Conservation (phyloP, 106 monocot genomes). For the Dioscorea dumetorum region DNA sequence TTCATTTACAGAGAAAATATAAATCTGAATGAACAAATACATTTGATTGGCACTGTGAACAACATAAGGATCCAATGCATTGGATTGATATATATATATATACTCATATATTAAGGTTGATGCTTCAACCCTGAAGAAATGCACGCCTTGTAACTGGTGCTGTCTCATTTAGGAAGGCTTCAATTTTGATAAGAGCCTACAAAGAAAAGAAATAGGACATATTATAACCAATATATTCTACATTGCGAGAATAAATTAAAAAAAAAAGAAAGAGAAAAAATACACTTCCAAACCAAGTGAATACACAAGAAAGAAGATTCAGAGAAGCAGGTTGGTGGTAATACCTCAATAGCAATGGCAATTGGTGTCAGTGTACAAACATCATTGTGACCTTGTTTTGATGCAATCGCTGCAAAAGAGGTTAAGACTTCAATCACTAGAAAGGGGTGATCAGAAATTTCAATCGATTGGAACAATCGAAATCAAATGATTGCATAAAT, state of each 20-base stretch:
- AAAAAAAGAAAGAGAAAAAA: not conserved
- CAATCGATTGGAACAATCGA: no score
- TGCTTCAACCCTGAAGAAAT: not conserved
- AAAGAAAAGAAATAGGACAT: not conserved
- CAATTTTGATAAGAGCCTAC: slow-evolving; percentile 29
- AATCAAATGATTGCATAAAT: no score
- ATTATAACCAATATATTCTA: not conserved
- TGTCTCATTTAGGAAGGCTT: slow-evolving; percentile 21
- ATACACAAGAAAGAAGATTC: not conserved
- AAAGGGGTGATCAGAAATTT: no score
- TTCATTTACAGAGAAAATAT: no score
- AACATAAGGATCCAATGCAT: no score
- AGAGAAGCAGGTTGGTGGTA: not conserved
- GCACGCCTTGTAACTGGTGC: not conserved
- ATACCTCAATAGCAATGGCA: slow-evolving; percentile 75
- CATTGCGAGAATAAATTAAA: not conserved
- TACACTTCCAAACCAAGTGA: not conserved
- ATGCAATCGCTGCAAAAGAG: slow-evolving; percentile 49
- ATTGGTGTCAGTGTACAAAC: slow-evolving; percentile 57
- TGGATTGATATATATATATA: no score
- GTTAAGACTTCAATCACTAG: no score
- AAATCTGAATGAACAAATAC: no score
- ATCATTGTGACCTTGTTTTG: slow-evolving; percentile 59
- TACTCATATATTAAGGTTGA: no score
- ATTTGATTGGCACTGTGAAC: no score